Base-by-base conservation (phyloP, 805 yeast genomes). In the Limtongia smithiae region DNA sequence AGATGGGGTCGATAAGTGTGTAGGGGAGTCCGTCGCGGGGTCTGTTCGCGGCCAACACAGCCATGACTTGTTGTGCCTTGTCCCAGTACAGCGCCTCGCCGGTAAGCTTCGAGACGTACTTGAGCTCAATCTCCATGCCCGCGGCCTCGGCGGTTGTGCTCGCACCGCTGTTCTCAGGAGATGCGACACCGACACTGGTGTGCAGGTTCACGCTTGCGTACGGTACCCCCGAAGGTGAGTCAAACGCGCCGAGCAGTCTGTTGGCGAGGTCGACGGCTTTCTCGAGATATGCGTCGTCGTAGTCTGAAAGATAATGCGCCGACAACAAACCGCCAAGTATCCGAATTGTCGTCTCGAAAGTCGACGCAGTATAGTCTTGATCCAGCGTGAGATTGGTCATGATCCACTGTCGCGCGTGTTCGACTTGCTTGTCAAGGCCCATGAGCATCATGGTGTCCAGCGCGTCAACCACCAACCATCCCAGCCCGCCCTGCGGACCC, bases 271-370 rank as follows among this genome's bases (percentile, higher is more conserved):
- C 85, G 7, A 75, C 78, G 1, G 96, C 96, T 62, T 82, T 82
- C 54, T 85, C 86, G 46, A 88, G 71, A 61, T 81, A 87, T 46
- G 85, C 50, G 40, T 81, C 85, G 59, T 85, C 90, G 17, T 27
- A 41, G 12, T 74, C 69, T 1, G 90, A 76, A 25, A 87, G 68
- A 57, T 85, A 82, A 62, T 78, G 79, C 0, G 95, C 95, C 2
- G 95, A 83, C 41, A 90, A 69, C n/a, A 90, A 71, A 0, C 97
- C 97, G 37, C 97, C 97, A 22, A 90, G 70, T 94, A 90, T 87
- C 64, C 96, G 75, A 56, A 87, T 89, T 4, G 97, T 87, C n/a
- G 96, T 88, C 65, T 89, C 97, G 67, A 90, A 90, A 4, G 88
- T 82, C 63, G 83, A 88, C 36, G 87, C 93, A 31, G 77, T 77